phyloP scores from a whole-genome alignment of 768 basidiomycete genomes.

The Leccinum sublutescens region DNA sequence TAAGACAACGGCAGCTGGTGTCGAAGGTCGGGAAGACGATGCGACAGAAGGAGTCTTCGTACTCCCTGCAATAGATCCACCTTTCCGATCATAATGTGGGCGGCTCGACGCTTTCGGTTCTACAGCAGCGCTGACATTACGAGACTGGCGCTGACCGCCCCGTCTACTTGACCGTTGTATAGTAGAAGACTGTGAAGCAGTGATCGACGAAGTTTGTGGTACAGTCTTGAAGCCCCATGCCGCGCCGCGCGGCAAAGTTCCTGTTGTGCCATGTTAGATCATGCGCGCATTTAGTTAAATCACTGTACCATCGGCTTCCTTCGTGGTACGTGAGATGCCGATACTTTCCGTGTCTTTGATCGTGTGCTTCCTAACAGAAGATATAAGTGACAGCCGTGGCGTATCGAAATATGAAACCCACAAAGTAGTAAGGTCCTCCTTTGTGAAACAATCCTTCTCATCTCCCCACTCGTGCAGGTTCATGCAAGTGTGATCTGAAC shows the following conservation, averaged over 20 bases:
- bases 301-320: conserved; percentile 58
- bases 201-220: conserved; percentile 18
- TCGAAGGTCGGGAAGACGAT: conserved; percentile 57
- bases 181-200: conserved; percentile 19
- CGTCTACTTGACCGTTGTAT: conserved; percentile 44
- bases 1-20: conserved; percentile 41
- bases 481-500: conserved; percentile 89
- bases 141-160: conserved; percentile 47
- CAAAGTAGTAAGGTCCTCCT: conserved; percentile 93
- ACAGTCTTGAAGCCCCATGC: conserved; percentile 56
- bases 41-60: conserved; percentile 47
- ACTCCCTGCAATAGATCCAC: conserved; percentile 29
- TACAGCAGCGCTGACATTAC: conserved; percentile 34
- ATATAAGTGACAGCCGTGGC: conserved; percentile 2
- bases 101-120: conserved; percentile 39
- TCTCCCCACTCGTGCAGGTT: conserved; percentile 98
- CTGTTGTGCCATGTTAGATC: conserved; percentile 18
- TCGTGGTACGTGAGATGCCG: conserved; percentile 45
- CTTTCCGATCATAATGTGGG: conserved; percentile 44
- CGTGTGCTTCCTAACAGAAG: conserved; percentile 72
- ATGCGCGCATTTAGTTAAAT: background rate
- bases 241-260: conserved; percentile 64
- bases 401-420: conserved; percentile 38
- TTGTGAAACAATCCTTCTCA: conserved; percentile 96
- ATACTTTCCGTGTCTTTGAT: conserved; percentile 83